Percentiles rank a stretch among this genome's conserved stretches.
phyloP scores from a whole-genome alignment of 2,329 filamentous ascomycete genomes.

The Fusarium piperis region DNA sequence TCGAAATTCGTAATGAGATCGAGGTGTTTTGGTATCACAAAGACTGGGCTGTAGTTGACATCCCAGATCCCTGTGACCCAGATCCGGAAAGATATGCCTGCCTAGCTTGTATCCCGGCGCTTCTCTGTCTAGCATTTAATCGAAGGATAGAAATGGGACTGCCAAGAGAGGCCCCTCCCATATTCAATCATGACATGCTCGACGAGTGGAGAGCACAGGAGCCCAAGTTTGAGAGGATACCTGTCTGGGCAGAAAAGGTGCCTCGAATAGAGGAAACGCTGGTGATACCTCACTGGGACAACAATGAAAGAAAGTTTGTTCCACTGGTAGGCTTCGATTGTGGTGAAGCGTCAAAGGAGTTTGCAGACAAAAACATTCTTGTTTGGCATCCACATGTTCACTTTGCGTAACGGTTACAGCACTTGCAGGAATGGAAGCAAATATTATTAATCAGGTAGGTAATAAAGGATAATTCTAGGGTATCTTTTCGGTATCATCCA shows the following conservation, averaged over 20 bases:
- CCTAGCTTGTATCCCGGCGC: slow-evolving; percentile 29
- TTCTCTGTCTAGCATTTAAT: slow-evolving; percentile 28
- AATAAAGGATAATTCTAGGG: slow-evolving; percentile 13
- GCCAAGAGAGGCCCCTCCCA: slow-evolving; percentile 24
- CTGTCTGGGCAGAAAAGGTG: slow-evolving; percentile 16
- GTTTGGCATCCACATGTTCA: slow-evolving; percentile 27
- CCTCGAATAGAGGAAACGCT: slow-evolving; percentile 9
- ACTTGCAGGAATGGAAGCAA: neutral
- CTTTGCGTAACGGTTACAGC: slow-evolving; percentile 7
- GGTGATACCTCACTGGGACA: slow-evolving; percentile 26
- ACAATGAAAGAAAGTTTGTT: slow-evolving; percentile 17
- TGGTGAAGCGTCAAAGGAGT: slow-evolving; percentile 9
- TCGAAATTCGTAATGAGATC: slow-evolving; percentile 29
- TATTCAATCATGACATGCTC: slow-evolving; percentile 27
- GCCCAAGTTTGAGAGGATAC: slow-evolving; percentile 15
- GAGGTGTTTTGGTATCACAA: slow-evolving; percentile 31
- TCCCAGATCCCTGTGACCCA: slow-evolving; percentile 30
- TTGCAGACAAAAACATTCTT: slow-evolving; percentile 25
- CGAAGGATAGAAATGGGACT: slow-evolving; percentile 26
- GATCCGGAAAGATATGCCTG: slow-evolving; percentile 33
- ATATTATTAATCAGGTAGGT: slow-evolving; percentile 23
- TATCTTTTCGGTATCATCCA: slow-evolving; percentile 27
- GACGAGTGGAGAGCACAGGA: slow-evolving; percentile 26
- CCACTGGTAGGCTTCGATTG: slow-evolving; percentile 2
- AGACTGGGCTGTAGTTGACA: slow-evolving; percentile 20